These are phyloP conservation scores for Streptanthus diversifolius DNA, from an alignment of 345 rosid species.

Conservation along the genomic window DNA sequence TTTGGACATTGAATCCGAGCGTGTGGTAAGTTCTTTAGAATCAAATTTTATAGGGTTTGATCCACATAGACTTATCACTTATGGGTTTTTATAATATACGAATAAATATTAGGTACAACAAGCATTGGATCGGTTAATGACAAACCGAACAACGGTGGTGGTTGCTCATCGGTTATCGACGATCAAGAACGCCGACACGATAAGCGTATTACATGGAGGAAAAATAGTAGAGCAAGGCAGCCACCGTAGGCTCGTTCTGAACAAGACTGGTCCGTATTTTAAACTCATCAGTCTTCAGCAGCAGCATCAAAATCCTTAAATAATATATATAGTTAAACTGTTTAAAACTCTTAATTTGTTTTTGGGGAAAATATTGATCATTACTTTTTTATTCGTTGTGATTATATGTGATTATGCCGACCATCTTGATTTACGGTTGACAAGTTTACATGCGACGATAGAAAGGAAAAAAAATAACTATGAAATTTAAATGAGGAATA, in stretches of 20 bases:
- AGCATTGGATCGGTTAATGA: conserved; percentile 88
- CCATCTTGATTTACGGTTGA: background rate
- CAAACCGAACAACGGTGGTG: conserved; percentile 68
- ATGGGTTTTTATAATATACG: background rate
- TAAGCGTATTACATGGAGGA: conserved; percentile 75
- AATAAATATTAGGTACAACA: conserved; percentile 45
- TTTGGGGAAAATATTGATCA: conserved; percentile 12
- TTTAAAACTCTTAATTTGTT: background rate
- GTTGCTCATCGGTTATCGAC: conserved; percentile 96
- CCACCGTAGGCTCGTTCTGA: conserved; percentile 61
- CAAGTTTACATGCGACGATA: background rate
- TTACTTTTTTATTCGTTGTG: background rate
- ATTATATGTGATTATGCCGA: background rate
- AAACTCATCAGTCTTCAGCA: conserved; percentile 85
- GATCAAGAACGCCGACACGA: conserved; percentile 72
- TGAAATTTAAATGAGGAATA: background rate
- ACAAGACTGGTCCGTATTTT: conserved; percentile 68
- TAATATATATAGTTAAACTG: background rate
- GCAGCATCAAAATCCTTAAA: conserved; percentile 40
- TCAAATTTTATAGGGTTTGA: background rate
- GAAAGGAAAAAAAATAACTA: background rate
- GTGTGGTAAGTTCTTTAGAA: conserved; percentile 41
- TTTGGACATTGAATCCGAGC: conserved; percentile 77
- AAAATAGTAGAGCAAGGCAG: conserved; percentile 79
- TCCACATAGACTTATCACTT: background rate